Percentiles rank a stretch among this genome's conserved stretches.
These are phyloP conservation scores for Erucastrum elatum DNA, from an alignment of 345 rosid species.

Conservation along the genomic window DNA sequence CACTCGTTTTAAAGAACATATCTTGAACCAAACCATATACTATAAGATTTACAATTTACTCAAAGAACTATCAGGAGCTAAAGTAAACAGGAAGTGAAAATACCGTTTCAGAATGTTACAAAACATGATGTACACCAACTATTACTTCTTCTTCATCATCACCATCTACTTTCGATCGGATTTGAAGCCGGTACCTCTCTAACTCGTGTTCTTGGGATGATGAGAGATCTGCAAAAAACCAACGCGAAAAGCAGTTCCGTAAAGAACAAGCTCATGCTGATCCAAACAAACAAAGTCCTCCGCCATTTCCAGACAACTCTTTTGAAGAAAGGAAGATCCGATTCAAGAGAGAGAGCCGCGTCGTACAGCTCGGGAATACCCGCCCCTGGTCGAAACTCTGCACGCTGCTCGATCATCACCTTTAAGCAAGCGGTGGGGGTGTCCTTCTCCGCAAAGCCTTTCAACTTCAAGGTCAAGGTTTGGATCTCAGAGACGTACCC, in stretches of 20 bases:
- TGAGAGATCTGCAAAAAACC: constrained; percentile 66
- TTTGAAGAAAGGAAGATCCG: constrained; percentile 65
- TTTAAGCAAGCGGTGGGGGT: constrained; percentile 61
- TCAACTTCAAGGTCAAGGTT: constrained; percentile 56
- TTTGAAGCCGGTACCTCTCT: constrained; percentile 40
- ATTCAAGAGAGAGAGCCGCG: constrained; percentile 57
- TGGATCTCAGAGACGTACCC: constrained; percentile 81
- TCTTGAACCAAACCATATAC: not conserved
- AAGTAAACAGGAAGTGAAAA: constrained; percentile 17
- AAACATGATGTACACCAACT: constrained; percentile 28
- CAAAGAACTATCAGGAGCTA: constrained; percentile 12
- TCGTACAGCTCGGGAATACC: constrained; percentile 88
- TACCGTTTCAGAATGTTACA: constrained; percentile 29
- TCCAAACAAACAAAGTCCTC: constrained; percentile 75
- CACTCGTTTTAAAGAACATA: constrained; percentile 6
- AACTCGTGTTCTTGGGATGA: constrained; percentile 54
- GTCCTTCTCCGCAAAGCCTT: constrained; percentile 57
- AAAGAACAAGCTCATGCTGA: constrained; percentile 49
- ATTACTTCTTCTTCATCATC: constrained; percentile 23
- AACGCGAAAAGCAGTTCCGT: constrained; percentile 53
- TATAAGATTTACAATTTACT: constrained; percentile 25
- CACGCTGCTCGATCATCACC: constrained; percentile 71
- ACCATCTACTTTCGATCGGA: constrained; percentile 14
- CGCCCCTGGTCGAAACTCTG: constrained; percentile 61
- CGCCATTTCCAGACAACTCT: constrained; percentile 76